Conservation (phyloP, 208 protist genomes). For the Trypanosoma grayi region DNA sequence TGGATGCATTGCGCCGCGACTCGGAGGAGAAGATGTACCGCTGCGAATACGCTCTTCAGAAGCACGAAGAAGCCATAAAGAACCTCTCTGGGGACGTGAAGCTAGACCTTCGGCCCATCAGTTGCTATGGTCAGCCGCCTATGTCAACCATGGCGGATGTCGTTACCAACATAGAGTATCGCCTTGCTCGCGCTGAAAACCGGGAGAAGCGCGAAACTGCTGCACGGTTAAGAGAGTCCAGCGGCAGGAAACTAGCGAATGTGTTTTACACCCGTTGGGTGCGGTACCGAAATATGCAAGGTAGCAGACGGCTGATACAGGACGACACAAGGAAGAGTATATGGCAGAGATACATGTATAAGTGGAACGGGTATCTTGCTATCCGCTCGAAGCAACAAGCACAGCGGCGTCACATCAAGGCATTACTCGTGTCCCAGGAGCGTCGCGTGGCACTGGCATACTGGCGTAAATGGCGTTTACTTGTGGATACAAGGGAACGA, state of each 20-base stretch:
- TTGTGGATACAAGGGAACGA: not conserved
- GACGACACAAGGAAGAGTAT: not conserved
- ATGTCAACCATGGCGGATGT: constrained; percentile 22
- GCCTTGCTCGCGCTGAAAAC: constrained; percentile 13
- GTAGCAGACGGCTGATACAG: not conserved
- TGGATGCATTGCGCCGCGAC: constrained; percentile 8
- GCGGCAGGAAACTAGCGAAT: not conserved
- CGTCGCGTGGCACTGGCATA: not conserved
- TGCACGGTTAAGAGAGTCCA: not conserved
- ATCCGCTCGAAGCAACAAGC: not conserved
- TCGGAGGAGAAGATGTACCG: not conserved
- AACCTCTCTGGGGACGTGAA: constrained; percentile 8
- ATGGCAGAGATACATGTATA: constrained; percentile 12
- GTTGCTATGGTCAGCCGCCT: constrained; percentile 4
- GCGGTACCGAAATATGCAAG: not conserved
- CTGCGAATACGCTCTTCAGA: not conserved
- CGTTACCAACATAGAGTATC: constrained; percentile 18
- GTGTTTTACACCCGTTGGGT: constrained; percentile 7
- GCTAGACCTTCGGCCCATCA: constrained; percentile 18
- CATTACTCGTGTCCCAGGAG: not conserved
- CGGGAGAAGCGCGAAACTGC: not conserved
- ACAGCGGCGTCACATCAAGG: constrained; percentile 8
- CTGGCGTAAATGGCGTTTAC: constrained; percentile 1
- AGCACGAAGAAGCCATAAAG: constrained; percentile 3
- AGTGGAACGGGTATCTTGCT: constrained; percentile 8